Percentiles rank a stretch among this genome's conserved stretches.
phyloP scores from a whole-genome alignment of 2,329 filamentous ascomycete genomes.

The Iodosphaeria phyllophila region DNA sequence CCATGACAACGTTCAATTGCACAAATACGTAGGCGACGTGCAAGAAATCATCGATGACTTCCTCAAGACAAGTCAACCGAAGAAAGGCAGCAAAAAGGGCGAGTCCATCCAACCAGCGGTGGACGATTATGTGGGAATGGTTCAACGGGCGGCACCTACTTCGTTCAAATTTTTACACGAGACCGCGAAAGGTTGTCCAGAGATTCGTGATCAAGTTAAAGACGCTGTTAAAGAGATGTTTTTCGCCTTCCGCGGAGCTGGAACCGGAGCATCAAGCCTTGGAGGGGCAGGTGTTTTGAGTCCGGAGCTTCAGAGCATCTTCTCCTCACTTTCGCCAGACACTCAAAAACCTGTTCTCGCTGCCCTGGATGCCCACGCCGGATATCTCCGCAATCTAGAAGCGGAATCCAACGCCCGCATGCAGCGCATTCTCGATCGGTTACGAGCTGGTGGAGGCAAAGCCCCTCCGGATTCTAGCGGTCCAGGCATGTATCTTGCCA shows the following conservation, averaged over 20 bases:
- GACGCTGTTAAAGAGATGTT: constrained; percentile 40
- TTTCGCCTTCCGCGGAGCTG: constrained; percentile 28
- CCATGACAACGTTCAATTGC: constrained; percentile 54
- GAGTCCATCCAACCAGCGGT: constrained; percentile 33
- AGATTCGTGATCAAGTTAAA: constrained; percentile 40
- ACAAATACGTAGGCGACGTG: constrained; percentile 45
- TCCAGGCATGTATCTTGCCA: constrained; percentile 52
- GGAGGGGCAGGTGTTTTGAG: not conserved
- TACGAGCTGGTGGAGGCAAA: constrained; percentile 2
- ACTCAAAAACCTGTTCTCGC: constrained; percentile 25
- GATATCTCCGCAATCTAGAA: constrained; percentile 38
- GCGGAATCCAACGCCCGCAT: constrained; percentile 33
- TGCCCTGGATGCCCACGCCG: constrained; percentile 38
- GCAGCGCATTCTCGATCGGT: constrained; percentile 31
- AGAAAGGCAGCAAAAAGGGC: constrained; percentile 14
- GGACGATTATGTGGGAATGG: constrained; percentile 50
- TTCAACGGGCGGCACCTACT: constrained; percentile 43
- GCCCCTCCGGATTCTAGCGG: constrained; percentile 18
- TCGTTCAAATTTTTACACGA: constrained; percentile 56
- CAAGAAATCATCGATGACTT: constrained; percentile 55
- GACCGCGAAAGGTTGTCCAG: constrained; percentile 46
- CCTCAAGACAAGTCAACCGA: constrained; percentile 36
- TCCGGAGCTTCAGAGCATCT: too few relatives aligned
- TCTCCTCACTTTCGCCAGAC: constrained; percentile 23
- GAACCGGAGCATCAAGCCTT: not conserved